Percentiles rank a stretch among this genome's conserved stretches.
phyloP scores from a whole-genome alignment of 345 rosid species.

The Aethionema arabicum region DNA sequence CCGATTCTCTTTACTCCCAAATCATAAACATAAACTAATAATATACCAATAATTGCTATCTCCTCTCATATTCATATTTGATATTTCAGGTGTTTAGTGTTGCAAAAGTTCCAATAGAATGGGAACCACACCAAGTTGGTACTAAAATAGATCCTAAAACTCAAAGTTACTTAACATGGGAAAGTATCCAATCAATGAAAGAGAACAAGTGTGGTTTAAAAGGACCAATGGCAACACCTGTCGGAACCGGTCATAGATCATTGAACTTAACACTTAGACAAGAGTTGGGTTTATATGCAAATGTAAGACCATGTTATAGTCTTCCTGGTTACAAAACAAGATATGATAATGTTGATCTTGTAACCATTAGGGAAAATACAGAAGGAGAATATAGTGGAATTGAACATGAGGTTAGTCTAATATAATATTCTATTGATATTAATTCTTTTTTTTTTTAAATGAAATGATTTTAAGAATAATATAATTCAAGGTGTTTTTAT shows the following conservation, averaged over 20 bases:
- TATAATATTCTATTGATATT: conserved; percentile 3
- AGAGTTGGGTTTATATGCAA: conserved; percentile 90
- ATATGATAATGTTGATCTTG: conserved; percentile 81
- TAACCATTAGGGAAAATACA: conserved; percentile 93
- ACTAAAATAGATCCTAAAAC: conserved; percentile 84
- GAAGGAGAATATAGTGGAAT: conserved; percentile 99
- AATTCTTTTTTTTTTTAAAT: too few relatives aligned
- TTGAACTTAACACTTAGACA: conserved; percentile 89
- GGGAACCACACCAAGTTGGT: conserved; percentile 88
- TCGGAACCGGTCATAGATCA: conserved; percentile 97
- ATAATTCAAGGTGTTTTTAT: too few relatives aligned
- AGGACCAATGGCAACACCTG: conserved; percentile 99
- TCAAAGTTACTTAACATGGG: conserved; percentile 93
- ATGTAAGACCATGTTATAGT: conserved; percentile 94
- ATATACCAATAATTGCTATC: too few relatives aligned
- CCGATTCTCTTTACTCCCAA: too few relatives aligned
- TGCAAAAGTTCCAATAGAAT: conserved; percentile 84
- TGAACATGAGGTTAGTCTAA: conserved; percentile 74
- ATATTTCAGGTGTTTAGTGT: conserved; percentile 54
- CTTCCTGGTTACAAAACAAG: conserved; percentile 94
- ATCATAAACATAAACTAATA: too few relatives aligned
- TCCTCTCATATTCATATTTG: not conserved
- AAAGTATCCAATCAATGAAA: conserved; percentile 87
- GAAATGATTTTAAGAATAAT: too few relatives aligned
- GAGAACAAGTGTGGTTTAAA: conserved; percentile 73